Percentiles rank a stretch among this genome's conserved stretches.
Conservation (phyloP, 768 basidiomycete species). For the Tulasnella sp. region DNA sequence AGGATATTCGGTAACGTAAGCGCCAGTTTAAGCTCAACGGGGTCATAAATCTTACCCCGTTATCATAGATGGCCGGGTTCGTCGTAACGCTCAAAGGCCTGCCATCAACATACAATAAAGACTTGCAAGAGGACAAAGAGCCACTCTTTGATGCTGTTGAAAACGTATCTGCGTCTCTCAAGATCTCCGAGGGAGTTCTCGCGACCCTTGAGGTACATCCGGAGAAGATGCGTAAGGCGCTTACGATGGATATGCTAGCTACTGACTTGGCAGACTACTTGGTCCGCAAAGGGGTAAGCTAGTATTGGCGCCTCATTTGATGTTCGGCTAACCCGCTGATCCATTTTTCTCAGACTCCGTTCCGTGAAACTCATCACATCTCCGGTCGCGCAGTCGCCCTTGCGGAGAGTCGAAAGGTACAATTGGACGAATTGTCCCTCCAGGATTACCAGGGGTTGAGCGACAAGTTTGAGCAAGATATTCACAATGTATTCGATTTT, state of each 20-base stretch:
- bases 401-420: conserved; percentile 69
- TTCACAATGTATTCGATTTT: conserved; percentile 80
- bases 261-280: conserved; percentile 99
- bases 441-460: conserved; percentile 67
- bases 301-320: neutral
- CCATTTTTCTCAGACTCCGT: conserved; percentile 56
- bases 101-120: conserved; percentile 99
- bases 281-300: conserved; percentile 86
- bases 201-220: conserved; percentile 80
- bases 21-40: conserved; percentile 7
- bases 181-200: conserved; percentile 90
- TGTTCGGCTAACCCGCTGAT: conserved; percentile 5
- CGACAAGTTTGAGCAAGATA: conserved; percentile 67
- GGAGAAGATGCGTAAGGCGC: conserved; percentile 75
- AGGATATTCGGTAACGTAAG: conserved; percentile 83
- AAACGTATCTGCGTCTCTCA: conserved; percentile 73
- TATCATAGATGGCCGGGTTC: conserved; percentile 83
- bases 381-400: conserved; percentile 93
- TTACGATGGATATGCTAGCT: conserved; percentile 96
- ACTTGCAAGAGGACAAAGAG: conserved; percentile 97
- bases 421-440: conserved; percentile 67
- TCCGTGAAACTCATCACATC: conserved; percentile 97
- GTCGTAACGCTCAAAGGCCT: conserved; percentile 94
- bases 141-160: conserved; percentile 91
- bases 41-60: neutral